A percentile compares a stretch with the other conserved stretches of the same genome.
phyloP scores from a whole-genome alignment of 2,329 filamentous ascomycete species.

The Bretziella fagacearum region DNA sequence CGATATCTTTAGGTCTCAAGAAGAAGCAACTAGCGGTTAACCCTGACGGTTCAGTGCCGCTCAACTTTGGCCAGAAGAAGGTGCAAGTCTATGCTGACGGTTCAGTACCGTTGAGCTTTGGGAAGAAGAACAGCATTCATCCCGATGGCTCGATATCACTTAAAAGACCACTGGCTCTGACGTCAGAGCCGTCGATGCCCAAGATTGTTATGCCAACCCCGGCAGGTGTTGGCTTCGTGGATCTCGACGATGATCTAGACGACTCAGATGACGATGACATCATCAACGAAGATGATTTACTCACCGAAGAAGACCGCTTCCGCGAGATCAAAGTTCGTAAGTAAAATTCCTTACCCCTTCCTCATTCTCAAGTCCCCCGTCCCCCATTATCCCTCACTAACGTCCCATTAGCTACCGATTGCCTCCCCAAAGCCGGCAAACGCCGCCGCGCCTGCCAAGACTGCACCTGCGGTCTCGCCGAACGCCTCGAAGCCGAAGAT shows the following conservation, averaged over 20 bases:
- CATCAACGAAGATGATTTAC: conserved; percentile 76
- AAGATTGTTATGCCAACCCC: conserved; percentile 22
- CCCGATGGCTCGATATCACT: not conserved
- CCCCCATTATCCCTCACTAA: not conserved
- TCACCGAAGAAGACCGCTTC: conserved; percentile 71
- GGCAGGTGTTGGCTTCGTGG: conserved; percentile 49
- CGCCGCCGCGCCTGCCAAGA: conserved; percentile 92
- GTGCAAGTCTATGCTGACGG: not conserved
- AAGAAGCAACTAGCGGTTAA: conserved; percentile 22
- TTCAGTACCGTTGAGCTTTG: conserved; percentile 17
- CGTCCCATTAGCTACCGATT: conserved; percentile 51
- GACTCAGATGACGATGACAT: conserved; percentile 59
- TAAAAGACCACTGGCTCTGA: conserved; percentile 16
- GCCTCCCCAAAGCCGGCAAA: conserved; percentile 72
- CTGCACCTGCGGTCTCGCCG: conserved; percentile 84
- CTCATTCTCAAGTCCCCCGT: not conserved
- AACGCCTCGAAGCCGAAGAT: conserved; percentile 77
- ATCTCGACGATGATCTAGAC: conserved; percentile 41
- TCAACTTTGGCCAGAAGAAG: conserved; percentile 23
- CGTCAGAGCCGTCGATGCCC: conserved; percentile 15
- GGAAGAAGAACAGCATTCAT: conserved; percentile 21
- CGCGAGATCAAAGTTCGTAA: conserved; percentile 64
- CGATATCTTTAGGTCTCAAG: conserved; percentile 26
- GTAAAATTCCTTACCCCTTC: conserved; percentile 22
- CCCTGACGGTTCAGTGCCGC: conserved; percentile 34